These are phyloP conservation scores for Exophiala calicioides DNA, from an alignment of 2,329 filamentous ascomycete species.

Conservation along the genomic window DNA sequence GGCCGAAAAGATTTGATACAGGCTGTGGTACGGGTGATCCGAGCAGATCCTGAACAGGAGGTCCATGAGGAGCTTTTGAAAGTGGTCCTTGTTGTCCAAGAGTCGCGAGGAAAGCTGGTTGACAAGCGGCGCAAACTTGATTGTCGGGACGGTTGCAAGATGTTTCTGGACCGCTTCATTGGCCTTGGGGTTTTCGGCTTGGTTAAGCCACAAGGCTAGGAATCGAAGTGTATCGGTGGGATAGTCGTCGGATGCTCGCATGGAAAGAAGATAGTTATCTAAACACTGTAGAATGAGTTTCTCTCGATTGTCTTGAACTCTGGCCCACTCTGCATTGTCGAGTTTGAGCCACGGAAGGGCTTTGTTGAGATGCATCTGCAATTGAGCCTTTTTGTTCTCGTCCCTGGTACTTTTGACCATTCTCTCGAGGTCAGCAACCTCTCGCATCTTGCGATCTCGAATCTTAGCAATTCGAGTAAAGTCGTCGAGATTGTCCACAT, in stretches of 20 bases:
- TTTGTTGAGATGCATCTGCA: conserved; percentile 65
- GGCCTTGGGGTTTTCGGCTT: conserved; percentile 71
- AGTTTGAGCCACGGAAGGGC: conserved; percentile 89
- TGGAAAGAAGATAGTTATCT: conserved; percentile 86
- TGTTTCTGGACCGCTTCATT: conserved; percentile 74
- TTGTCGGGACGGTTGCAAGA: conserved; percentile 74
- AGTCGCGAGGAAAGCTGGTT: conserved; percentile 96
- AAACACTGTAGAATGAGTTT: conserved; percentile 85
- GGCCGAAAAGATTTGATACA: conserved; percentile 93
- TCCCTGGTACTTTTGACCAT: conserved; percentile 46
- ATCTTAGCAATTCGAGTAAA: conserved; percentile 77
- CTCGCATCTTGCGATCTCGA: conserved; percentile 75
- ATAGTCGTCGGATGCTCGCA: conserved; percentile 82
- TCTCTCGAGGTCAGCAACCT: conserved; percentile 71
- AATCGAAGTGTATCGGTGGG: conserved; percentile 90
- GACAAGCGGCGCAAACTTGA: conserved; percentile 90
- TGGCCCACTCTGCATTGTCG: conserved; percentile 81
- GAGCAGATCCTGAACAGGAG: conserved; percentile 81
- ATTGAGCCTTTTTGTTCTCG: conserved; percentile 54
- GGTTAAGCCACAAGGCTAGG: conserved; percentile 89
- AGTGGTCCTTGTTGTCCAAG: conserved; percentile 66
- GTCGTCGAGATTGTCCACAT: conserved; percentile 80
- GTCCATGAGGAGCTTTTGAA: conserved; percentile 73
- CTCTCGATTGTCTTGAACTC: conserved; percentile 72
- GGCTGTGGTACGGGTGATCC: conserved; percentile 93